Evolutionary conservation across 495 filamentous ascomycete species (phyloP), one percentile per base, ranked within the genome.

Genomic region (Letharia columbiana): DNA sequence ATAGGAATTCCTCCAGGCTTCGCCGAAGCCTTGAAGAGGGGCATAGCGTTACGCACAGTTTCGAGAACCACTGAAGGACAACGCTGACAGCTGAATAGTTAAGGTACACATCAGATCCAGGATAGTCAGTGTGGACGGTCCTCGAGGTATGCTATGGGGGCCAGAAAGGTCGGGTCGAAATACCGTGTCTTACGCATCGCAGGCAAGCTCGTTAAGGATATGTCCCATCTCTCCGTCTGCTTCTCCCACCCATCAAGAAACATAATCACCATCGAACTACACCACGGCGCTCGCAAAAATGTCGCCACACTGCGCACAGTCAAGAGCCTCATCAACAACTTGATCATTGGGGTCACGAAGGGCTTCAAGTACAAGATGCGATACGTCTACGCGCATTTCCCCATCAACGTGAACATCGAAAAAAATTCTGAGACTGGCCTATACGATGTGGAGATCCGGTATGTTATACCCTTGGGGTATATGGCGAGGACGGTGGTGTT

Each of bases 331-430:
- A 96, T 98, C 84, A 89, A 94, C 86, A 98, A 98, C 87, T 73
- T 98, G 79, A 90, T 98, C 81, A 88, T 91, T 76, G 94, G 94
- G 79, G 94, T 98, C 68, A 98, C 95, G 76, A 92, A 89, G 82
- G 94, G 94, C 68, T 98, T 89, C 90, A 93, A 93, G 83, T 98
- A 98, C 89, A 98, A 98, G 89, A 98, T 98, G 94, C 90, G 94
- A 71, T 98, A 98, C 81, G 94, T 98, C 81, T 98, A 98, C 79
- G 94, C 94, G 73, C 94, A 98, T 87, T 98, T 98, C 78, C 94
- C 94, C 77, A 98, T 98, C 91, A 98, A 98, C 85, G 94, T 98
- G 79, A 98, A 98, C 84, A 80, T 98, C 71, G 91, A 98, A 68
- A 92, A 95, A 89, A 94, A 95, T 85, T 77, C 78, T 72, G 92